Percentiles rank a stretch among this genome's conserved stretches.
phyloP scores from a whole-genome alignment of 192 early-diverging fungal genomes.

The Entomortierella lignicola region DNA sequence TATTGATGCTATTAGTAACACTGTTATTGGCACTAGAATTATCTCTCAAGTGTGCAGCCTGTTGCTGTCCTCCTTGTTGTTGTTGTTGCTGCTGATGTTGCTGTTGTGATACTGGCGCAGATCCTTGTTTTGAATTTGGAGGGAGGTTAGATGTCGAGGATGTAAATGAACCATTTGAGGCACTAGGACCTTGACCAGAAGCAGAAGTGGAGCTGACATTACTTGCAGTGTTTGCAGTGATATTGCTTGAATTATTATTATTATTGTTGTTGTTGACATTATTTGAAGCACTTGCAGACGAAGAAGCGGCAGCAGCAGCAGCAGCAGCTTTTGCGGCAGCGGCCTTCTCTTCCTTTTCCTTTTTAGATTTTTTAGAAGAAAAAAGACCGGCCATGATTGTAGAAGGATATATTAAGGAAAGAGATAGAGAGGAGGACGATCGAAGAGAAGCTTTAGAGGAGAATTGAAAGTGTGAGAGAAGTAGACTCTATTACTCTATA shows the following conservation, averaged over 20 bases:
- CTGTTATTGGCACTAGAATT: slow-evolving; percentile 34
- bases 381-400: slow-evolving; percentile 45
- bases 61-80: not conserved
- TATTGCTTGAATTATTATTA: not conserved
- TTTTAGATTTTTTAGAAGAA: slow-evolving; percentile 50
- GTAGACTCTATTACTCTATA: no score
- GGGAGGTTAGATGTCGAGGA: slow-evolving; percentile 12
- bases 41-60: slow-evolving; percentile 20
- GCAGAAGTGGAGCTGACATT: not conserved
- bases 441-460: not conserved
- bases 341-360: slow-evolving; percentile 51
- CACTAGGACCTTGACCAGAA: not conserved
- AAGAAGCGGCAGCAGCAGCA: not conserved
- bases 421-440: not conserved
- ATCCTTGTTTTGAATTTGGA: slow-evolving; percentile 4
- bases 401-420: not conserved
- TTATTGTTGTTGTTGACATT: not conserved
- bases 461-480: not conserved
- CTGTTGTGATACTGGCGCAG: not conserved
- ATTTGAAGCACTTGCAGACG: not conserved
- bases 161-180: slow-evolving; percentile 10
- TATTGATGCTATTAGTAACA: slow-evolving; percentile 5
- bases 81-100: slow-evolving; percentile 10
- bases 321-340: slow-evolving; percentile 37
- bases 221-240: not conserved